Conservation (phyloP, 2,329 filamentous ascomycete genomes). For the Botrytis porri region DNA sequence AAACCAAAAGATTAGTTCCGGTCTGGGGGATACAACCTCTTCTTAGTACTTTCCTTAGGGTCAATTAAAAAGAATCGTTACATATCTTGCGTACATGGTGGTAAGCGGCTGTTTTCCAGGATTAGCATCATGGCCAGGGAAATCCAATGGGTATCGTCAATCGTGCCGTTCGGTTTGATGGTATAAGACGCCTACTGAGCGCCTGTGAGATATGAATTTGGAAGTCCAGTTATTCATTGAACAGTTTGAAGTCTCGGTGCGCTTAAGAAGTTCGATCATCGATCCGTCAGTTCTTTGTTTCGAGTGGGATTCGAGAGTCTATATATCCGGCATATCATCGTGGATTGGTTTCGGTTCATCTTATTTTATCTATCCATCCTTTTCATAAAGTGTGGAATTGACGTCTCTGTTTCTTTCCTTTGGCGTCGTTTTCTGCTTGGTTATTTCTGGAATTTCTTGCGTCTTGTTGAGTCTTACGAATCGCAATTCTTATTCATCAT, state of each 20-base stretch:
- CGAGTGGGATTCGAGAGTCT: slow-evolving; percentile 6
- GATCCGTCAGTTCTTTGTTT: slow-evolving; percentile 9
- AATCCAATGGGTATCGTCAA: slow-evolving; percentile 7
- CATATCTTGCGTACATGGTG: neutral
- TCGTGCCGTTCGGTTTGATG: slow-evolving; percentile 4
- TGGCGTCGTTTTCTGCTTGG: neutral
- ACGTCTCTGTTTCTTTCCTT: slow-evolving; percentile 8
- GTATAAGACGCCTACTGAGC: slow-evolving; percentile 18
- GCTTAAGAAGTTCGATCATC: slow-evolving; percentile 11
- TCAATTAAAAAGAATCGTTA: neutral
- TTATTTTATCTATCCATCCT: neutral
- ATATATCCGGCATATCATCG: slow-evolving; percentile 9
- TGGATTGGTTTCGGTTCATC: neutral
- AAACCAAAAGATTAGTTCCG: slow-evolving; percentile 8
- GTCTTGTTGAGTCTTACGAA: neutral
- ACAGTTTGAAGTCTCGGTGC: slow-evolving; percentile 10
- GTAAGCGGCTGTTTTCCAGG: slow-evolving; percentile 20
- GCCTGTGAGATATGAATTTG: slow-evolving; percentile 11
- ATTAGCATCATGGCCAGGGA: slow-evolving; percentile 15
- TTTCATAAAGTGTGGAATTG: slow-evolving; percentile 8
- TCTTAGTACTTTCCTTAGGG: neutral
- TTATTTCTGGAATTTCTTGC: neutral
- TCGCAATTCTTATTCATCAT: slow-evolving; percentile 7
- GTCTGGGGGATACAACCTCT: slow-evolving; percentile 10
- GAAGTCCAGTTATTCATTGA: slow-evolving; percentile 12